Base-by-base conservation (phyloP, 2,329 filamentous ascomycete genomes). In the Fusarium nygamai region DNA sequence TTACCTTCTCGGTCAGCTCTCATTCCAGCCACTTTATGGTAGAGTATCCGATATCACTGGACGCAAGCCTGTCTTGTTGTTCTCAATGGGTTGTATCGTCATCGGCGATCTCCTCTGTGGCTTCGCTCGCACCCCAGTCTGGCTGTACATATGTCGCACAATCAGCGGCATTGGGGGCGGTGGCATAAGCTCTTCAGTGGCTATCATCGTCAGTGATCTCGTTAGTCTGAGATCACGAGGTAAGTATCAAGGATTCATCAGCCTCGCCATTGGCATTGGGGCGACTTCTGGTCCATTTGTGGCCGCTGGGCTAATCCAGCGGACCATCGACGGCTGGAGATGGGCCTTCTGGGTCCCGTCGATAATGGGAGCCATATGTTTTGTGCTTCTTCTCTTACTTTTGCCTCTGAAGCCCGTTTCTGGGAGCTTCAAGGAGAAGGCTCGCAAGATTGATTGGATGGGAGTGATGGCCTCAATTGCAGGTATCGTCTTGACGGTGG, bases 1-100 rank as follows among this genome's bases (percentile, higher is more conserved):
- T 54, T 85, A 78, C 56, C 79, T 81, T 20, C 79, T 84, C 20
- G 82, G 83, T 1, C 81, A 79, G 19, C 84, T 83, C 0, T 76
- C 78, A 4, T 81, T 83, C 2, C 81, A 83, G 70, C 77, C 82
- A 19, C 75, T 84, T 19, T 81, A 83, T 51, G 82, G 82, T 0
- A 78, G 82, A 5, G 61, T 83, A 0, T 81, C 80, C 0, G 81
- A 84, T 29, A 82, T 84, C 1, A 81, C 83, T 7, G 82, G 82
- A 3, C 74, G 83, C 0, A 84, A 84, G 58, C 77, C 77, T 1
- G 66, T 83, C 22, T 75, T 83, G 0, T 51, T 84, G 0, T 70
- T 76, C 2, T 81, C 76, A 19, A 50, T 83, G 14, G 75, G 59
- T 0, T 57, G 83, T 4, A 76, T 84, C 24, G 78, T 76, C 0